Evolutionary conservation across 306 rosid genomes (phyloP), one percentile per base, ranked within the genome.

Genomic region (Parietaria judaica): DNA sequence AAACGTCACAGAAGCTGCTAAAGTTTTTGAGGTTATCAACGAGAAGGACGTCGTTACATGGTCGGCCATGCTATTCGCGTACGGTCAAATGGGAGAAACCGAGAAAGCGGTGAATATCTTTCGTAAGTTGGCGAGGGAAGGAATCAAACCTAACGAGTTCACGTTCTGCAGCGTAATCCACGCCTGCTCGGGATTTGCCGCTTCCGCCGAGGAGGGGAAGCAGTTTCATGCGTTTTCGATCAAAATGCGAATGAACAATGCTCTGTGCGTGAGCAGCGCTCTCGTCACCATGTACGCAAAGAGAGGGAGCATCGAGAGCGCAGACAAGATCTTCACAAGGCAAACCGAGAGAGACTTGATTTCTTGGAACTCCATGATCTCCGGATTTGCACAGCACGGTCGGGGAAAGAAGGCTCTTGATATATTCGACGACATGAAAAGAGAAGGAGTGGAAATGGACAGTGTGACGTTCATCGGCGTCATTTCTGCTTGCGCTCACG

Each of bases 291-390:
- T 88, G 98, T 88, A 91, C 76, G 87, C 98, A 47, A 91, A 88
- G 83, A 80, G 78, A 76, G 95, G 98, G 67, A 80, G 80, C 66
- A 91, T 88, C 54, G 92, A 87, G 17, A 78, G 88, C 65, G 98
- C 98, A 66, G 60, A 70, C 63, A 83, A 83, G 77, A 86, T 91
- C 75, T 91, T 87, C 83, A 82, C 66, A 69, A 81, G 96, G 79
- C 96, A 91, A 75, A 65, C 64, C 14, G 95, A 81, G 81, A 85
- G 86, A 81, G 96, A 91, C 84, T 69, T 88, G 58, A 80, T 91
- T 73, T 91, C 98, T 5, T 91, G 98, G 98, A 91, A 91, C 72
- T 88, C 96, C 7, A 85, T 91, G 96, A 80, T 91, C 51, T 81
- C 92, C 23, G 96, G 96, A 65, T 91, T 76, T 72, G 91, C 95